Base-by-base conservation (phyloP, 768 basidiomycete genomes). In the Cubamyces lactineus region DNA sequence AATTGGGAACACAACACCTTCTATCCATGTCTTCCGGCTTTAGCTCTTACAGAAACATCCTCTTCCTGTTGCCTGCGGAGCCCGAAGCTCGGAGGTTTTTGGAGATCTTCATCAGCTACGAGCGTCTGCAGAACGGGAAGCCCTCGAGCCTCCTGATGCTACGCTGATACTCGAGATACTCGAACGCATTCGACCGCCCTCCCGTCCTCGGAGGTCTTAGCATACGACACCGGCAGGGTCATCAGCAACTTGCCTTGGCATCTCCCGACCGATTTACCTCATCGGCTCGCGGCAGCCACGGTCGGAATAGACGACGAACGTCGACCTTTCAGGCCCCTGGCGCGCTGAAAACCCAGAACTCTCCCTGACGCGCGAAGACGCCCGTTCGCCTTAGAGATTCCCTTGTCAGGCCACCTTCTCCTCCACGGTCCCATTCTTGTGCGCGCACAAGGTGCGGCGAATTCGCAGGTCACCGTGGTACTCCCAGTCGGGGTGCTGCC, bases 271-370 rank as follows among this genome's bases (percentile, higher is more conserved):
- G 57, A 58, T 46, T 53, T 58, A 58, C 55, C 57, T 52, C 50
- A 53, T 52, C 46, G 17, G 58, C 40, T 58, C 62, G 57, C 46
- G 51, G 56, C 41, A 19, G 40, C 42, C 34, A 39, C 43, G 40
- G 43, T 40, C 30, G 51, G 51, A n/a, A n/a, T 42, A 48, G 40
- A 53, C 39, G 24, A 48, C 24, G 24, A 43, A 17, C 21, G 42
- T 12, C n/a, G n/a, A n/a, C n/a, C n/a, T n/a, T n/a, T 53, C 34
- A 17, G 23, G 48, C 21, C 26, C 48, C 57, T 56, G 54, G 46
- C 60, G 55, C 50, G 61, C 53, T 45, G 34, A 34, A 59, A 46
- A 46, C 58, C 26, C 42, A 34, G 48, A 62, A 62, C 55, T 28
- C 61, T 52, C 55, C 1, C 46, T 54, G 60, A 55, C 38, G 13